These are phyloP conservation scores for Lotus japonicus DNA, from an alignment of 306 rosid species.

Conservation along the genomic window DNA sequence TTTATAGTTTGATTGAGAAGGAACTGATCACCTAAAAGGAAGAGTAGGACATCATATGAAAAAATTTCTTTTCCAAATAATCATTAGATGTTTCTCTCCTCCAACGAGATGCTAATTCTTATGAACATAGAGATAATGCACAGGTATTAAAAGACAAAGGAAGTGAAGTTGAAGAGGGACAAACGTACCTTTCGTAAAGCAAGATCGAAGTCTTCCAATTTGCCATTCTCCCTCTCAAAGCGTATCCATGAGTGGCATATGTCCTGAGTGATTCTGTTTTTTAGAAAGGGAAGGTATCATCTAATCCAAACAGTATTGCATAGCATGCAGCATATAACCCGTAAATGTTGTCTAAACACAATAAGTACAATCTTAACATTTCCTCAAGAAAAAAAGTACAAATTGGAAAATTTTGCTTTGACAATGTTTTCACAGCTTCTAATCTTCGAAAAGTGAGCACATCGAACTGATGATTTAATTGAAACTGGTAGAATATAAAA, in stretches of 20 bases:
- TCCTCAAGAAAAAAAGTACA: neutral
- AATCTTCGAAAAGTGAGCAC: neutral
- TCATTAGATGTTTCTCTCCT: neutral
- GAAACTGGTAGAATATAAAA: no score
- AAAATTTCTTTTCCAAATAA: neutral
- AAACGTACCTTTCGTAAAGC: slow-evolving; percentile 64
- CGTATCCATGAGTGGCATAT: slow-evolving; percentile 86
- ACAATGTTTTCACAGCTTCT: neutral
- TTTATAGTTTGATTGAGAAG: neutral
- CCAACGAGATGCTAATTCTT: neutral
- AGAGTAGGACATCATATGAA: neutral
- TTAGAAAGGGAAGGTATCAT: slow-evolving; percentile 72
- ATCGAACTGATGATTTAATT: neutral
- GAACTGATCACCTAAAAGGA: neutral
- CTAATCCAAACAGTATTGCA: slow-evolving; percentile 49
- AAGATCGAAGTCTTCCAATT: slow-evolving; percentile 71
- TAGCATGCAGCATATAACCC: slow-evolving; percentile 13
- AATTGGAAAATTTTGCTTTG: neutral
- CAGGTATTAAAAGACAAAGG: neutral
- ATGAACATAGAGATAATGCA: neutral
- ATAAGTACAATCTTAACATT: slow-evolving; percentile 1
- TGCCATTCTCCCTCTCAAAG: slow-evolving; percentile 87
- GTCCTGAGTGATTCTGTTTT: slow-evolving; percentile 85
- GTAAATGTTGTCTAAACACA: neutral
- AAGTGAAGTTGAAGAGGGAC: neutral